These are phyloP conservation scores for Alternaria ventricosa DNA, from an alignment of 2,329 filamentous ascomycete genomes.

Conservation along the genomic window DNA sequence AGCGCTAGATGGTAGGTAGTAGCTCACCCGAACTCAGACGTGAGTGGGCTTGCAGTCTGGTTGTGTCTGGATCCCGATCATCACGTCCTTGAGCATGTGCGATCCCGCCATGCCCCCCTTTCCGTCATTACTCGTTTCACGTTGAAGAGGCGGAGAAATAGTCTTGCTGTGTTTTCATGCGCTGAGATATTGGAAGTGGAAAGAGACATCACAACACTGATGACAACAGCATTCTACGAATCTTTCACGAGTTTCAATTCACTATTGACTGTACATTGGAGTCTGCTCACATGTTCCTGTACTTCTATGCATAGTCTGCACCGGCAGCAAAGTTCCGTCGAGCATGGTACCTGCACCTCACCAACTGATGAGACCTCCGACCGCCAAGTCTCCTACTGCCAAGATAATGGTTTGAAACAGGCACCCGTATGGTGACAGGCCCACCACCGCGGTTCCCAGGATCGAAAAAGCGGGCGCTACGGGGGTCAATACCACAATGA, in stretches of 20 bases:
- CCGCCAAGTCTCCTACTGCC: constrained; percentile 1
- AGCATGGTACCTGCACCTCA: not conserved
- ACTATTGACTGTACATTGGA: not conserved
- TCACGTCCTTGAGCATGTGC: not conserved
- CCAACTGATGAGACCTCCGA: not conserved
- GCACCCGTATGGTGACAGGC: not conserved
- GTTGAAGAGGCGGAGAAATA: not conserved
- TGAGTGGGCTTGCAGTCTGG: not conserved
- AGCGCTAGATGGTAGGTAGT: not conserved
- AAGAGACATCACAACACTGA: not conserved
- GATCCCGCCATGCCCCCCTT: not conserved
- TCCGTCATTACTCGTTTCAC: not conserved
- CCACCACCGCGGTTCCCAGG: not conserved
- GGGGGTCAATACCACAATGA: not conserved
- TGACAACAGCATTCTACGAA: not conserved
- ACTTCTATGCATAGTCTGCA: not conserved
- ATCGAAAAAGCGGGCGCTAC: not conserved
- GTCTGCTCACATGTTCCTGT: not conserved
- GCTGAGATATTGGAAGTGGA: not conserved
- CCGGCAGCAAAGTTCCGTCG: not conserved
- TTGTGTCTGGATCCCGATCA: not conserved
- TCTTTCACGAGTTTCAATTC: not conserved
- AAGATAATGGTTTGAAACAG: constrained; percentile 1
- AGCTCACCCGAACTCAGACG: not conserved
- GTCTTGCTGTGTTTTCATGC: not conserved